These are phyloP conservation scores for Pezicula neosporulosa DNA, from an alignment of 2,329 filamentous ascomycete genomes.

Conservation along the genomic window DNA sequence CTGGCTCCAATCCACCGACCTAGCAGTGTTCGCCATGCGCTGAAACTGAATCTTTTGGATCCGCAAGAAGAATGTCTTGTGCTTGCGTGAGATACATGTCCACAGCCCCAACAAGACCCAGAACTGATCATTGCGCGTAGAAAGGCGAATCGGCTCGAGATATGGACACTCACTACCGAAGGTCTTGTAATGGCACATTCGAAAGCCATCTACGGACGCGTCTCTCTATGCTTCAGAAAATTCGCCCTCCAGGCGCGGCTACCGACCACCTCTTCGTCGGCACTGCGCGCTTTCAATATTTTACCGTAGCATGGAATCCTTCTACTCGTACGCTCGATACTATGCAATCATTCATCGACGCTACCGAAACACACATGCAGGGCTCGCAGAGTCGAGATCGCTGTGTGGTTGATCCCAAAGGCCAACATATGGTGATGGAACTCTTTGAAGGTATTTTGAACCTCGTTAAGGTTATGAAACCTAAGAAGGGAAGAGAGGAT, in stretches of 20 bases:
- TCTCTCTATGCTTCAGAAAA: slow-evolving; percentile 77
- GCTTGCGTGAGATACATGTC: slow-evolving; percentile 64
- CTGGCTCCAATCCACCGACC: slow-evolving; percentile 89
- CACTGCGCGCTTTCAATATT: slow-evolving; percentile 87
- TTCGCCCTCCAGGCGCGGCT: slow-evolving; percentile 69
- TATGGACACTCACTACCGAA: slow-evolving; percentile 69
- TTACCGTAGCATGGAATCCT: slow-evolving; percentile 80
- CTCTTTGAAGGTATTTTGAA: slow-evolving; percentile 67
- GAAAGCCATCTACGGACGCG: slow-evolving; percentile 76
- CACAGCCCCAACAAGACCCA: slow-evolving; percentile 12
- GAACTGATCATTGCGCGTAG: slow-evolving; percentile 36
- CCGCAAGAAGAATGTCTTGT: slow-evolving; percentile 77
- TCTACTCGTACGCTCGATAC: slow-evolving; percentile 48
- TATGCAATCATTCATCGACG: slow-evolving; percentile 46
- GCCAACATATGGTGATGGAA: slow-evolving; percentile 63
- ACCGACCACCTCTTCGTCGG: slow-evolving; percentile 90
- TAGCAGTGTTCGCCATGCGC: slow-evolving; percentile 85
- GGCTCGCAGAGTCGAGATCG: slow-evolving; percentile 81
- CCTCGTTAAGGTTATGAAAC: slow-evolving; percentile 56
- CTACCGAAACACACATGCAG: slow-evolving; percentile 58
- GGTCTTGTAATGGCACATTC: slow-evolving; percentile 64
- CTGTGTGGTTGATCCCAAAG: slow-evolving; percentile 79
- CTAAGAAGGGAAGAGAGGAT: slow-evolving; percentile 47
- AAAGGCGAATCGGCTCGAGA: slow-evolving; percentile 81
- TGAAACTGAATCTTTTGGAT: slow-evolving; percentile 74